These are phyloP conservation scores for Alternaria triticimaculans DNA, from an alignment of 2,329 filamentous ascomycete species.

Conservation along the genomic window DNA sequence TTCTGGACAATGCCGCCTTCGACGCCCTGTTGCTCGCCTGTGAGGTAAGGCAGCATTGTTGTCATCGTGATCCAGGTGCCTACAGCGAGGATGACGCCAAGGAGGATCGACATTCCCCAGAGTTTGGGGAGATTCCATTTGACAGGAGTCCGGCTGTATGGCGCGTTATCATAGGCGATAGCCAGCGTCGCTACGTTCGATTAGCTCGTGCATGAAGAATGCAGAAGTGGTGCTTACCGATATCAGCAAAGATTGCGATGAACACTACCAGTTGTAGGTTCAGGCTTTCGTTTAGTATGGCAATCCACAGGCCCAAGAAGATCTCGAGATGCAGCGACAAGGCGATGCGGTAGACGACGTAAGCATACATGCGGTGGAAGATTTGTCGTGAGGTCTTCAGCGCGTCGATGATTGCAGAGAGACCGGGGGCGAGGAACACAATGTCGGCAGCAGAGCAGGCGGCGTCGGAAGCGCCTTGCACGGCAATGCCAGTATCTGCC, in stretches of 20 bases:
- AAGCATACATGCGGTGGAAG: conserved; percentile 96
- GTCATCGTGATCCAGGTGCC: conserved; percentile 90
- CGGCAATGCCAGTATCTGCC: conserved; percentile 94
- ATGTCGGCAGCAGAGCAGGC: conserved; percentile 92
- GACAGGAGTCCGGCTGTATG: conserved; percentile 83
- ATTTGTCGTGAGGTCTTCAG: conserved; percentile 93
- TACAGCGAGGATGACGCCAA: conserved; percentile 79
- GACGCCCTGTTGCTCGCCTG: conserved; percentile 57
- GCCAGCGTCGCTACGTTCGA: conserved; percentile 71
- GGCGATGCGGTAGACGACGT: conserved; percentile 94
- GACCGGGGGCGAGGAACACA: conserved; percentile 88
- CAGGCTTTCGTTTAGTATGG: conserved; percentile 81
- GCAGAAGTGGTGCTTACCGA: conserved; percentile 46
- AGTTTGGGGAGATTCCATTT: conserved; percentile 96
- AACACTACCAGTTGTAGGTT: conserved; percentile 90
- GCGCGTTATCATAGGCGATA: conserved; percentile 92
- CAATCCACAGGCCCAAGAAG: conserved; percentile 91
- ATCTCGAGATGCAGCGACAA: conserved; percentile 90
- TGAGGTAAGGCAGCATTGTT: conserved; percentile 70
- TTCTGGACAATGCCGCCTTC: conserved; percentile 89
- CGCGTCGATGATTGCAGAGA: conserved; percentile 90
- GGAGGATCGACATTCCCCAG: conserved; percentile 88
- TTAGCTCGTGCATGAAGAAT: neutral
- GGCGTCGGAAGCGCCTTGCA: conserved; percentile 89
- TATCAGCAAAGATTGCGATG: conserved; percentile 93